Evolutionary conservation across 805 yeast genomes (phyloP).

Genomic region (Priceomyces castillae): DNA sequence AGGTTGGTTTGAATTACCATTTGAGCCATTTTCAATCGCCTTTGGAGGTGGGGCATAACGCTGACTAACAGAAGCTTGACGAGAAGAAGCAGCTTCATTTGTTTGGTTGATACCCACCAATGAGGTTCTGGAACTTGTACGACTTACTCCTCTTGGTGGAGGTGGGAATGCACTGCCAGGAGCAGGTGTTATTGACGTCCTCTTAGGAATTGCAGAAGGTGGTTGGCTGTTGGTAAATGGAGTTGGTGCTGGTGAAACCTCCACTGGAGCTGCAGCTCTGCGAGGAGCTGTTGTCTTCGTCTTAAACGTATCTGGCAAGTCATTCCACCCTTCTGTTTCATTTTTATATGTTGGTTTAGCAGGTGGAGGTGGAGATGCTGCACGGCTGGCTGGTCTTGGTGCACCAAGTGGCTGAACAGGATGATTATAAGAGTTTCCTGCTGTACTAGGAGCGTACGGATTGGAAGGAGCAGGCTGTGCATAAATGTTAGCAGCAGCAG

Average conservation of each 20-base stretch:
- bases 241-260: conserved; percentile 23
- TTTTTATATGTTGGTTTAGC: conserved; percentile 30
- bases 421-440: conserved; percentile 10
- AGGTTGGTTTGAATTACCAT: conserved; percentile 13
- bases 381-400: conserved; percentile 12
- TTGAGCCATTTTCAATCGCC: background rate
- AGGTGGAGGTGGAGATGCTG: conserved; percentile 15
- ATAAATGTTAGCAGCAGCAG: conserved; percentile 32
- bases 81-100: conserved; percentile 11
- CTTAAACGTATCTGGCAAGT: conserved; percentile 56
- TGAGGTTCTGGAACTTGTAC: conserved; percentile 23
- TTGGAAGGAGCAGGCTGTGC: conserved; percentile 22
- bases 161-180: conserved; percentile 15
- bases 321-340: conserved; percentile 71
- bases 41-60: conserved; percentile 34
- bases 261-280: conserved; percentile 41
- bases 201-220: conserved; percentile 16
- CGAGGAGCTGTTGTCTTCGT: conserved; percentile 39
- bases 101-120: conserved; percentile 8
- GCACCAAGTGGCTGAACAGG: conserved; percentile 21
- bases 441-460: conserved; percentile 22
- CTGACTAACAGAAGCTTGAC: conserved; percentile 22
- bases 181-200: conserved; percentile 21
- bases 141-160: conserved; percentile 27
- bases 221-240: conserved; percentile 22